These are phyloP conservation scores for Agrocybe praecox DNA, from an alignment of 768 basidiomycete genomes.

Conservation along the genomic window DNA sequence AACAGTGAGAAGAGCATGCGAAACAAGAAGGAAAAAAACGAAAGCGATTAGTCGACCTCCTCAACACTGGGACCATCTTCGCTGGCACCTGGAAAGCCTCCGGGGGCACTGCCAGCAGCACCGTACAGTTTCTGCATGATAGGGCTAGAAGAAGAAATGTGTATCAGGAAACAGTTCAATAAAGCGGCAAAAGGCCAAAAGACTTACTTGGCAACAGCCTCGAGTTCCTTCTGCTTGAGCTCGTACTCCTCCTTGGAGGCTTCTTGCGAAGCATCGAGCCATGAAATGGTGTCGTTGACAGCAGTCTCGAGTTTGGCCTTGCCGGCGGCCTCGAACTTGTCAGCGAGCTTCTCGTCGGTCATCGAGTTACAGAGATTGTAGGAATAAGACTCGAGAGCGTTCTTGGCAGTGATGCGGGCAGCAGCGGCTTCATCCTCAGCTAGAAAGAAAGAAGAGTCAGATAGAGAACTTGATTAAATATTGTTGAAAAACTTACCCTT, in stretches of 20 bases:
- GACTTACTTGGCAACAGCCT: constrained; percentile 68
- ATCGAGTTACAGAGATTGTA: constrained; percentile 95
- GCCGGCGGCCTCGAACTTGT: constrained; percentile 89
- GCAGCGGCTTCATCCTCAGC: constrained; percentile 89
- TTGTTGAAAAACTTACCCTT: constrained; percentile 41
- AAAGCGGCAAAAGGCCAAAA: constrained; percentile 2
- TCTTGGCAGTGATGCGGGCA: constrained; percentile 84
- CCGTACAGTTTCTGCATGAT: no score
- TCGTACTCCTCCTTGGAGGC: constrained; percentile 95
- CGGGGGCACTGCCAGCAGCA: no score
- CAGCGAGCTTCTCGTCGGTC: constrained; percentile 80
- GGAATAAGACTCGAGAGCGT: constrained; percentile 89
- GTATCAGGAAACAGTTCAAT: constrained; percentile 1
- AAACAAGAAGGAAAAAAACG: no score
- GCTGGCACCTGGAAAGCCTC: no score
- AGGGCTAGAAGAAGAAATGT: no score
- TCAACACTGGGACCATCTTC: no score
- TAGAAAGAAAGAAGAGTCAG: constrained; percentile 23
- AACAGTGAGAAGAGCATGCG: no score
- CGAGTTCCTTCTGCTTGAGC: constrained; percentile 91
- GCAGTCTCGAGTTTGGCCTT: constrained; percentile 81
- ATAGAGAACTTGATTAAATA: constrained; percentile 9
- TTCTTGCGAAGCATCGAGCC: constrained; percentile 88
- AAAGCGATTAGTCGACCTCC: no score
- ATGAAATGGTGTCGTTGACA: constrained; percentile 81